A percentile compares a stretch with the other conserved stretches of the same genome.
phyloP scores from a whole-genome alignment of 2,329 filamentous ascomycete species.

The Thielaviopsis punctulata region DNA sequence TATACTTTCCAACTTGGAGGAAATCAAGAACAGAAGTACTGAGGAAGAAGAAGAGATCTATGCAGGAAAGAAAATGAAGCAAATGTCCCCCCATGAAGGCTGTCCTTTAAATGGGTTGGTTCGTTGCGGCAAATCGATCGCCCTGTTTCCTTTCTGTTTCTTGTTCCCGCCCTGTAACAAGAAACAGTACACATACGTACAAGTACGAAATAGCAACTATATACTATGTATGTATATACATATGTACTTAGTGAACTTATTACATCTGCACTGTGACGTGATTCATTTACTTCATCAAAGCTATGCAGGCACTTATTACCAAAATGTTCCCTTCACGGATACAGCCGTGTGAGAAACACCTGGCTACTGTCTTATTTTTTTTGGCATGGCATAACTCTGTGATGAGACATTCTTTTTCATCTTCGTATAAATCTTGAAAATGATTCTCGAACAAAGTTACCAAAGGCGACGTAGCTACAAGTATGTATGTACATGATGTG shows the following conservation, averaged over 20 bases:
- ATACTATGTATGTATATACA: background rate
- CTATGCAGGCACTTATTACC: background rate
- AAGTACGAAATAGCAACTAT: background rate
- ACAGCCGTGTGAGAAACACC: background rate
- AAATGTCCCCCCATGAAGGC: background rate
- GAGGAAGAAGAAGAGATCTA: background rate
- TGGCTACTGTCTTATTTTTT: background rate
- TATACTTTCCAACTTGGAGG: too few relatives aligned
- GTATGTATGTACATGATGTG: background rate
- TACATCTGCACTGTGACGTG: background rate
- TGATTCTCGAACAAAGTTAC: too few relatives aligned
- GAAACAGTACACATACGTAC: background rate
- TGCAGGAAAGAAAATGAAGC: background rate
- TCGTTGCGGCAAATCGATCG: background rate
- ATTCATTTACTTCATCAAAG: background rate
- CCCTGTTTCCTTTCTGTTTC: background rate
- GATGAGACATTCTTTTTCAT: background rate
- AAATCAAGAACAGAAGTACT: too few relatives aligned
- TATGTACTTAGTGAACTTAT: background rate
- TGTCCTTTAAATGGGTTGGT: background rate
- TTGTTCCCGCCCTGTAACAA: background rate
- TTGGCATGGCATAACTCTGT: too few relatives aligned
- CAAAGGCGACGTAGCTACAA: background rate
- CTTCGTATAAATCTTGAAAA: too few relatives aligned
- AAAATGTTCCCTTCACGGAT: background rate